Evolutionary conservation across 805 yeast genomes (phyloP), one percentile per base, ranked within the genome.

Genomic region (Candida gorgasii): DNA sequence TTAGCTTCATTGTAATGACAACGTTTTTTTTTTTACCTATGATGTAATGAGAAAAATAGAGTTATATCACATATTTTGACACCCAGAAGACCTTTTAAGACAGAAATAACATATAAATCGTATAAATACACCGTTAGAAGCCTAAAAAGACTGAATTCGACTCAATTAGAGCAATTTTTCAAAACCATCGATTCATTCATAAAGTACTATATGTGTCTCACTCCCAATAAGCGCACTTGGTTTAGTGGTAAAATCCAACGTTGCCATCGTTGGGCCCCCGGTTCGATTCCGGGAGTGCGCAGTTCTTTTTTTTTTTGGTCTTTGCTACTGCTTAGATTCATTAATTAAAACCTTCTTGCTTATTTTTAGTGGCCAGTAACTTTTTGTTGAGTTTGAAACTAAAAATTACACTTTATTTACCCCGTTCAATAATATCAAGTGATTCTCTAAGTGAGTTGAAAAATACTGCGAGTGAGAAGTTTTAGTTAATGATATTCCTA

Each of bases 261-360:
- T 34, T 34, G 37, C 37, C 37, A 34, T 34, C 37, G 37, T 34
- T 34, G 37, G 37, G 37, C 37, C 37, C 37, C 37, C 37, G 37
- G 37, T 34, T 34, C 37, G 37, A 34, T 34, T 34, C 37, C 37
- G 37, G 37, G 37, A 34, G 37, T 34, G 37, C 37, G 37, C 37
- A 34, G 4, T 15, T 31, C 24, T 31, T n/a, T 18, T 31, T 31
- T 24, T n/a, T n/a, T n/a, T n/a, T n/a, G n/a, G n/a, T n/a, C n/a
- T n/a, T n/a, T n/a, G n/a, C n/a, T n/a, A n/a, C n/a, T n/a, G n/a
- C n/a, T n/a, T n/a, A n/a, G n/a, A n/a, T n/a, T n/a, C n/a, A n/a
- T n/a, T n/a, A n/a, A n/a, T n/a, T n/a, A n/a, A n/a, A n/a, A n/a
- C n/a, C n/a, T n/a, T n/a, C n/a, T n/a, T n/a, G n/a, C n/a, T n/a